Base-by-base conservation (phyloP, 2,329 filamentous ascomycete species). In the Hortaea werneckii region DNA sequence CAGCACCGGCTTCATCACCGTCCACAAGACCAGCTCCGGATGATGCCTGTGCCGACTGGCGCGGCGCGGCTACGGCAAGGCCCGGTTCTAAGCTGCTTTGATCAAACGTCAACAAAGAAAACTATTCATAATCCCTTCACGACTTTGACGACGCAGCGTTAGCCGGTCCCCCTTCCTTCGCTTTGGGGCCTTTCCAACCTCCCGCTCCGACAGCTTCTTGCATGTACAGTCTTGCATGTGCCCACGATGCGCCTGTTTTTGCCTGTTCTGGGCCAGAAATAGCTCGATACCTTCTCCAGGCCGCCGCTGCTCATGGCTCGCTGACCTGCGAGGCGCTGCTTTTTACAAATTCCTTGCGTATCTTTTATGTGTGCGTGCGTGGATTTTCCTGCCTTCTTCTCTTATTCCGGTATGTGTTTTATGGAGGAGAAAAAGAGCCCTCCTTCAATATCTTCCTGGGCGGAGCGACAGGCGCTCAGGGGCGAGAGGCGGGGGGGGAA, bases 1-100 rank as follows among this genome's bases (percentile, higher is more conserved):
- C 26, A 54, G 50, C 54, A 56, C 56, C 34, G 57, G 57, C 45
- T 60, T 60, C 54, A 43, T 60, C 43, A 61, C 58, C 45, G 50
- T 57, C 42, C 50, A 51, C 54, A 56, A 51, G 48, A 42, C 48
- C n/a, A 49, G 45, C 13, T 47, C 43, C 46, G 39, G 34, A 11
- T 20, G 20, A 12, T 30, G 10, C 35, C 34, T 10, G 12, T 29
- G 7, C 10, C 34, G 27, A 29, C 48, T 29, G 41, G 27, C 20
- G 41, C 37, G 27, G 40, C 20, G 27, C 43, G 35, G 34, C 32
- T 43, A 27, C 42, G 37, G 37, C 37, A 12, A 39, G 10, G 8
- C 10, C 8, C 13, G 37, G 10, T 39, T 39, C 37, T 39, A 26
- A 35, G 32, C 32, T 20, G 20, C 20, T 20, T 20, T 20, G 4